These are phyloP conservation scores for Metschnikowia bowlesiae DNA, from an alignment of 805 yeast species.

Conservation along the genomic window DNA sequence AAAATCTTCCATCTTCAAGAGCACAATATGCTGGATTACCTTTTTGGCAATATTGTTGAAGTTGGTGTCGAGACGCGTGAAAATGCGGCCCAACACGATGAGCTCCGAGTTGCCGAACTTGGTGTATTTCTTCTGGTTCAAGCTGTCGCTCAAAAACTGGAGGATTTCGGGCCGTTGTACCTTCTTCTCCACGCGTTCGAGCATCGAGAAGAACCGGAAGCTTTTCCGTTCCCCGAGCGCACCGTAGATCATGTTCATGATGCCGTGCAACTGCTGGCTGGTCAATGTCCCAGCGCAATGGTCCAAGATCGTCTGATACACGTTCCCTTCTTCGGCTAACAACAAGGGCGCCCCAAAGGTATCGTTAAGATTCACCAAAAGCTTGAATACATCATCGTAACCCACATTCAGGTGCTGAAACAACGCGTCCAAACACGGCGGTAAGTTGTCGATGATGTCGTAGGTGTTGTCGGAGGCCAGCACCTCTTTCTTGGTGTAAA, in stretches of 20 bases:
- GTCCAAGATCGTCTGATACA: conserved; percentile 9
- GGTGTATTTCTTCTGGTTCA: conserved; percentile 19
- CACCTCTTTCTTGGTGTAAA: conserved; percentile 28
- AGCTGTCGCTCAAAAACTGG: conserved; percentile 15
- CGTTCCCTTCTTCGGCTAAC: conserved; percentile 12
- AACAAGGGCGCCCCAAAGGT: conserved; percentile 28
- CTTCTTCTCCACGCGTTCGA: conserved; percentile 9
- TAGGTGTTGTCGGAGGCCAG: conserved; percentile 26
- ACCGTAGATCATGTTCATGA: conserved; percentile 14
- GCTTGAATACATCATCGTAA: conserved; percentile 20
- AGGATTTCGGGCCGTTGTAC: conserved; percentile 11
- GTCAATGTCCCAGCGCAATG: conserved; percentile 4
- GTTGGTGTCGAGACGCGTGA: conserved; percentile 14
- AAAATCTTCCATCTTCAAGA: conserved; percentile 25
- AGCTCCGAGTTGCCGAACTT: conserved; percentile 18
- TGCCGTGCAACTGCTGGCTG: conserved; percentile 11
- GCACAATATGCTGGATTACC: conserved; percentile 31
- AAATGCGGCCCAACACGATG: conserved; percentile 19
- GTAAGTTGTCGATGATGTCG: conserved; percentile 32
- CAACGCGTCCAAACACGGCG: conserved; percentile 21
- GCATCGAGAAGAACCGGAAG: conserved; percentile 17
- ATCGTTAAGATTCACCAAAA: conserved; percentile 27
- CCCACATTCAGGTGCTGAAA: conserved; percentile 16
- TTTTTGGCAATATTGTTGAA: conserved; percentile 29
- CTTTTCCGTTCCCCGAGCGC: conserved; percentile 19